Base-by-base conservation (phyloP, 805 yeast species). In the Metschnikowia anglica region DNA sequence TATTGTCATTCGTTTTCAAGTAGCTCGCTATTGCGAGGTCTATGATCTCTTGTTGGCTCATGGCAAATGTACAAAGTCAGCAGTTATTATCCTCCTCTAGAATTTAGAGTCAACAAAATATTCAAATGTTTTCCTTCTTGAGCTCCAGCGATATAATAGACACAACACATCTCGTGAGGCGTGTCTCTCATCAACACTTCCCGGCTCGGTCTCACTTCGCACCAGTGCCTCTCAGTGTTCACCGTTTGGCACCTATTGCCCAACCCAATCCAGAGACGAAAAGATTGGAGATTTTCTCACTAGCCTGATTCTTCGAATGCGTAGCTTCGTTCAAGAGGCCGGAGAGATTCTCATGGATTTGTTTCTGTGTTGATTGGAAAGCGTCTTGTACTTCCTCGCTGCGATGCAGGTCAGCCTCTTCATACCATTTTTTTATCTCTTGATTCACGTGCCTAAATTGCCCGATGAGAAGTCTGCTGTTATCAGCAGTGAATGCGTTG, bases 391-490 rank as follows among this genome's bases (percentile, higher is more conserved):
- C 45, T 1, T 41, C 47, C 2, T 47, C 53, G 8, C 37, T 42
- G 33, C 53, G 52, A 18, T 38, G 55, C 2, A 38, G 19, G 15
- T 43, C 43, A 3, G 43, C 49, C 15, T 50, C 50, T 6, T 34
- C 39, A 34, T 53, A 46, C 50, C 54, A 53, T 9, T 52, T 55
- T 20, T 58, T 49, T 25, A 70, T 66, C 34, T 62, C 65, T 12
- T 43, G 47, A 46, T 77, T 78, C 11, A 80, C 52, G 20, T 67
- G 59, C 27, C 74, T 75, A 88, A 93, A 85, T 43, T 83, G 86
- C 12, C 76, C 74, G 12, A 83, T 58, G 2, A 87, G 75, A 9
- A 73, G 66, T 24, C 72, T 70, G 41, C 79, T 69, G 49, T 83
- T 80, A 30, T 76, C 81, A 2, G 68, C 62, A 0, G 85, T 81